phyloP scores from a whole-genome alignment of 805 yeast species.

The Yarrowia hollandica region DNA sequence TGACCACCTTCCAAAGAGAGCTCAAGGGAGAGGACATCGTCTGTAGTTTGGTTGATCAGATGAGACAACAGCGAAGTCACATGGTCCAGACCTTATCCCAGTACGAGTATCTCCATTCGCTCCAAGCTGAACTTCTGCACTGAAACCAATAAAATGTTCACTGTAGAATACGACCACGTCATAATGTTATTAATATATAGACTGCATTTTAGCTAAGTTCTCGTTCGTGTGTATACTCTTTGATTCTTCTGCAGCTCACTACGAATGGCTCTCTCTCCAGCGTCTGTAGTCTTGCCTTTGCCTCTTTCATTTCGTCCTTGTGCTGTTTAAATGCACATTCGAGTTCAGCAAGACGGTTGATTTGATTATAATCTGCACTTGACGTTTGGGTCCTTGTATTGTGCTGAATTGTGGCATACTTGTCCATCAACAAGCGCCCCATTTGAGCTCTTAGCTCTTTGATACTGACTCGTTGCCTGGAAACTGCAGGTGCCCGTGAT shows the following conservation, averaged over 20 bases:
- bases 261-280: slow-evolving; percentile 6
- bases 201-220: slow-evolving; percentile 4
- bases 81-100: slow-evolving; percentile 48
- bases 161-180: too few species aligned
- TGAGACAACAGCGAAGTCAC: slow-evolving; percentile 46
- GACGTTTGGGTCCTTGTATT: background rate
- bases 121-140: slow-evolving; percentile 10
- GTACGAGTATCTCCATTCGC: slow-evolving; percentile 42
- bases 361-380: background rate
- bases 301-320: background rate
- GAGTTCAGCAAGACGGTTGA: background rate
- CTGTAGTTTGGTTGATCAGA: slow-evolving; percentile 38
- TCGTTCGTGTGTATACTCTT: background rate
- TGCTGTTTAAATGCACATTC: background rate
- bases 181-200: slow-evolving; percentile 13
- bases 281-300: background rate
- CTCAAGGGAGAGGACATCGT: slow-evolving; percentile 35
- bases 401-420: background rate
- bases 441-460: slow-evolving; percentile 6
- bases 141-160: too few species aligned
- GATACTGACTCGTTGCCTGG: background rate
- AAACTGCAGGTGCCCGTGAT: too few species aligned
- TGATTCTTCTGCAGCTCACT: background rate
- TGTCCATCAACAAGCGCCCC: background rate
- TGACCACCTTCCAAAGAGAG: slow-evolving; percentile 45